phyloP scores from a whole-genome alignment of 2,329 filamentous ascomycete species.

The Aspergillus sp. region DNA sequence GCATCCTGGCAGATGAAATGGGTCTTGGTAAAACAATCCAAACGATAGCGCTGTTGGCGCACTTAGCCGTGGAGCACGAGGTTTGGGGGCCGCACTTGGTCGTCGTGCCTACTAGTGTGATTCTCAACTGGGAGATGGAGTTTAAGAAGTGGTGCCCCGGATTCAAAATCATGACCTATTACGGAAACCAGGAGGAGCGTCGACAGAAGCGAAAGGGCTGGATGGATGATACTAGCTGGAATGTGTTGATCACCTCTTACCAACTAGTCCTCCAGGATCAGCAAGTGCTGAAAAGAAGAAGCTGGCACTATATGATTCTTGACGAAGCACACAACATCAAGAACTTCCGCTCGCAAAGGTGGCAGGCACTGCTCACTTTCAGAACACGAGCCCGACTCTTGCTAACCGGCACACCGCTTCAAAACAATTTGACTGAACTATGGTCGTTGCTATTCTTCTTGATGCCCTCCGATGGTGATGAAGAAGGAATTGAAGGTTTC shows the following conservation, averaged over 20 bases:
- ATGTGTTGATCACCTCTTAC: constrained; percentile 97
- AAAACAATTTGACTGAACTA: constrained; percentile 94
- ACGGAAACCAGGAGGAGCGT: constrained; percentile 89
- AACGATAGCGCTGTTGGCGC: constrained; percentile 89
- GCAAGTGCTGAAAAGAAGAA: constrained; percentile 85
- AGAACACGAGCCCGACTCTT: constrained; percentile 85
- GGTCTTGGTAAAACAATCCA: constrained; percentile 97
- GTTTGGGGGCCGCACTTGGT: constrained; percentile 96
- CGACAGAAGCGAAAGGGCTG: constrained; percentile 88
- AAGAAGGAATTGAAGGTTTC: constrained; percentile 83
- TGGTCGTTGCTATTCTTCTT: constrained; percentile 97
- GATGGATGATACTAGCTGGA: constrained; percentile 92
- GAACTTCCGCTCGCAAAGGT: constrained; percentile 96
- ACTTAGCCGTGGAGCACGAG: constrained; percentile 84
- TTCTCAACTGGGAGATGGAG: constrained; percentile 99
- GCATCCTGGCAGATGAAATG: constrained; percentile 98
- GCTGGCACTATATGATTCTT: constrained; percentile 97
- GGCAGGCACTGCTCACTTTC: constrained; percentile 93
- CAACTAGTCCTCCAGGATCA: constrained; percentile 94
- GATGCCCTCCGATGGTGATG: constrained; percentile 75
- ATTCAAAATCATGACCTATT: constrained; percentile 97
- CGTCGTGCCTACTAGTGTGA: constrained; percentile 95
- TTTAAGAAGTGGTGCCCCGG: constrained; percentile 98
- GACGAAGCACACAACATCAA: constrained; percentile 99
- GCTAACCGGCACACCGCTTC: constrained; percentile 89